Percentiles rank a stretch among this genome's conserved stretches.
Conservation (phyloP, 495 filamentous ascomycete genomes). For the Lentithecium fluviatile region DNA sequence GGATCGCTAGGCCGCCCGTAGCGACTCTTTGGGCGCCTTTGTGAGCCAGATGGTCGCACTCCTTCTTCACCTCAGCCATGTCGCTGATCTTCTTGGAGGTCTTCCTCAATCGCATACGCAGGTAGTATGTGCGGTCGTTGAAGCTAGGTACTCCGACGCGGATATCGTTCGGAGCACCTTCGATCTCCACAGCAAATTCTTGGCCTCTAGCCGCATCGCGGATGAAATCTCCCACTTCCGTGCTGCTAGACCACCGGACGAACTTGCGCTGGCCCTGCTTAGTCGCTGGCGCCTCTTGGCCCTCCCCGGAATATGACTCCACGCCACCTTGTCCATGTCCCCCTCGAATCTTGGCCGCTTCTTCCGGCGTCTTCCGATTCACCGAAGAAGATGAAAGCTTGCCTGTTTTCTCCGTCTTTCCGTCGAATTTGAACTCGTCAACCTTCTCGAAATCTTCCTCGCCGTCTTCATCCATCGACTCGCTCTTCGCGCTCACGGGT, state of each 20-base stretch:
- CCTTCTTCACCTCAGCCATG: constrained; percentile 69
- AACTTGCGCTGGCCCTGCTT: constrained; percentile 50
- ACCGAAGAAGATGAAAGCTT: constrained; percentile 43
- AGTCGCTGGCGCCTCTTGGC: constrained; percentile 51
- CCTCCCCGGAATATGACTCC: constrained; percentile 60
- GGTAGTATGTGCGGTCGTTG: constrained; percentile 82
- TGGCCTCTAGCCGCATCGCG: constrained; percentile 79
- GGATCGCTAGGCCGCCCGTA: constrained; percentile 68
- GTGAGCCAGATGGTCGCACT: constrained; percentile 79
- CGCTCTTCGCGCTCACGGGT: constrained; percentile 39
- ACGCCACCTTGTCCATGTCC: constrained; percentile 54
- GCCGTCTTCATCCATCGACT: constrained; percentile 33
- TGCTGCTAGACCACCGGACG: constrained; percentile 87
- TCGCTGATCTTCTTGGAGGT: constrained; percentile 63
- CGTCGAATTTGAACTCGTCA: constrained; percentile 52
- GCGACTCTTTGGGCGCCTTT: constrained; percentile 74
- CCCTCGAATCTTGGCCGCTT: constrained; percentile 36
- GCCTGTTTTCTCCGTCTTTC: constrained; percentile 49
- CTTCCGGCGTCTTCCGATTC: constrained; percentile 30
- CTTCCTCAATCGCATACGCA: constrained; percentile 71
- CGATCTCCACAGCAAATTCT: constrained; percentile 83
- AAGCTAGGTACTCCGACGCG: constrained; percentile 81
- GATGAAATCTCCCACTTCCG: constrained; percentile 94
- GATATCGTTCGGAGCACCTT: constrained; percentile 68
- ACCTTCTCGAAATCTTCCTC: constrained; percentile 42